A percentile compares a stretch with the other conserved stretches of the same genome.
Evolutionary conservation across 306 rosid genomes (phyloP).

Genomic region (Acacia crassicarpa): DNA sequence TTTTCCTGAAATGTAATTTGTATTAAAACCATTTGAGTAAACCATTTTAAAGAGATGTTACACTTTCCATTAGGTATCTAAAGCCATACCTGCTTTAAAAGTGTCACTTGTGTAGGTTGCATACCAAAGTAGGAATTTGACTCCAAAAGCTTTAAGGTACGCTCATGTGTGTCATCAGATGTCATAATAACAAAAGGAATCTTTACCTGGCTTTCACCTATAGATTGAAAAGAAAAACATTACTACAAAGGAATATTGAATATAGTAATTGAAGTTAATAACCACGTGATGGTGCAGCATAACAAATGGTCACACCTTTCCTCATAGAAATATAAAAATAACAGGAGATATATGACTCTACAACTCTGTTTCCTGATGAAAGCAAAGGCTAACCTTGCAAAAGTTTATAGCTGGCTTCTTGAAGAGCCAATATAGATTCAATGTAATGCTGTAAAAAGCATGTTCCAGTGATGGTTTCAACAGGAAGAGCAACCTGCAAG

Average conservation of each 20-base stretch:
- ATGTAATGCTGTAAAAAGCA: constrained; percentile 78
- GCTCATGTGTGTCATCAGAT: constrained; percentile 92
- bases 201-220: constrained; percentile 53
- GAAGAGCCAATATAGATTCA: constrained; percentile 84
- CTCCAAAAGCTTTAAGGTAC: constrained; percentile 65
- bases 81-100: constrained; percentile 82
- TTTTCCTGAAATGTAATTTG: constrained; percentile 71
- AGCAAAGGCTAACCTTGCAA: constrained; percentile 51
- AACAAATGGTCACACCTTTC: constrained; percentile 12
- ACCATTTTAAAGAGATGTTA: constrained; percentile 18
- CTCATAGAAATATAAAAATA: constrained; percentile 5
- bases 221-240: constrained; percentile 31
- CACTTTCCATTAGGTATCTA: constrained; percentile 23
- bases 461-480: constrained; percentile 75
- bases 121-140: constrained; percentile 90
- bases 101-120: constrained; percentile 87
- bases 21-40: constrained; percentile 16
- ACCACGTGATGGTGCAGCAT: not conserved
- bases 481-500: constrained; percentile 93
- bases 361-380: not conserved
- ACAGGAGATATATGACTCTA: constrained; percentile 19
- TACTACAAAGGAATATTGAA: constrained; percentile 28
- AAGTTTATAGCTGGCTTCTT: constrained; percentile 67
- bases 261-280: constrained; percentile 9
- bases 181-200: constrained; percentile 94